Percentiles rank a stretch among this genome's conserved stretches.
Evolutionary conservation across 139 green algal species (phyloP).

Genomic region (Chlorella sorokiniana): DNA sequence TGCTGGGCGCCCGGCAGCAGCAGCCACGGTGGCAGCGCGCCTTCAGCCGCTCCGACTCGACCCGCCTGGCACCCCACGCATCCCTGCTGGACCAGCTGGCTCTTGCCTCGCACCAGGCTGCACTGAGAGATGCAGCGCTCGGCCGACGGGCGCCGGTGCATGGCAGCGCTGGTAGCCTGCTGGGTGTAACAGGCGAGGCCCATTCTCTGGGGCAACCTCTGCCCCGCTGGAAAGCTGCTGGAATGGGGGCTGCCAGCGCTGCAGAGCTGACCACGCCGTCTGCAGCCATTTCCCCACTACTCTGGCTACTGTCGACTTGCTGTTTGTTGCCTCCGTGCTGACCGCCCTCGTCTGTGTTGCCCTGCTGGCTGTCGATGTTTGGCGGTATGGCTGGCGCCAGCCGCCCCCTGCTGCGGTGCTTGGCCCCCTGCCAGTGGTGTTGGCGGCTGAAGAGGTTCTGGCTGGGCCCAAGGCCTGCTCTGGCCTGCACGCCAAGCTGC

Average conservation of each 20-base stretch:
- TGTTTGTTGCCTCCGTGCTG: not conserved
- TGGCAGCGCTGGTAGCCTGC: not conserved
- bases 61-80: no score
- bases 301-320: not conserved
- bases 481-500: not conserved
- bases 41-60: not conserved
- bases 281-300: not conserved
- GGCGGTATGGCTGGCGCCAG: not conserved
- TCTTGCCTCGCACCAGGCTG: not conserved
- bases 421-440: not conserved
- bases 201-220: not conserved
- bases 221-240: not conserved
- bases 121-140: not conserved
- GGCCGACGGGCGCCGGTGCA: not conserved
- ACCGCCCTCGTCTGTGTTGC: not conserved
- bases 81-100: slow-evolving; percentile 6
- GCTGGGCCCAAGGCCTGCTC: not conserved
- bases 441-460: slow-evolving; percentile 11
- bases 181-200: not conserved
- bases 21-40: not conserved
- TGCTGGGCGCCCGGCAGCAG: not conserved
- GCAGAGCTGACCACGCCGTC: not conserved
- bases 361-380: not conserved
- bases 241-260: not conserved
- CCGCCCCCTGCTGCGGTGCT: not conserved